Base-by-base conservation (phyloP, 108 stramenopile genomes). In the Parietichytrium sp. region DNA sequence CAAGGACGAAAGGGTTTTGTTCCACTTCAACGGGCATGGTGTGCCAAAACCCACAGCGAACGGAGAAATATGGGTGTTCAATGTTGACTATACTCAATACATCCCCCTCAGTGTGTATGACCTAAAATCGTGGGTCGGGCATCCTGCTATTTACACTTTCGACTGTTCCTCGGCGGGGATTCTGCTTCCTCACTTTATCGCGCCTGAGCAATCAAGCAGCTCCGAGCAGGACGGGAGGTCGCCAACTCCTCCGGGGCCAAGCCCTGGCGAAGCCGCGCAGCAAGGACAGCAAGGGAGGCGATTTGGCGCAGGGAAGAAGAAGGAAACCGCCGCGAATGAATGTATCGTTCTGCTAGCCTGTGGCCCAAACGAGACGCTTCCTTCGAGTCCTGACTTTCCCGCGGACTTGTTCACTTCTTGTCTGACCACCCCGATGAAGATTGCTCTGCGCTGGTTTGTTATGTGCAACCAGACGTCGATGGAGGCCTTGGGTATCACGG, bases 21-120 rank as follows among this genome's bases (percentile, higher is more conserved):
- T 99, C 33, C 99, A 99, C 88, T 97, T 96, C 90, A 97, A 98
- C 89, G 97, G 97, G 47, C 97, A 98, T 82, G 99, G 99, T 15
- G 97, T 98, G 15, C 99, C 99, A 3, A 55, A 94, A 31, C 98
- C 98, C 4, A 96, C 98, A 3, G 80, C 86, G 30, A 93, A 95
- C 89, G 98, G 98, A 15, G 98, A 98, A 85, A 91, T 97, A 55
- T 97, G 94, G 94, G 90, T 94, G 6, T 98, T 96, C 84, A 94
- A 96, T 81, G 90, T 93, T 85, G 89, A 92, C 78, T 95, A 96
- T 86, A 97, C 97, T n/a, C 95, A 98, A 84, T 99, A 98, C 87
- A 95, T 98, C 13, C 98, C 99, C 0, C 86, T 98, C 26, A 85
- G 91, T 16, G 92, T 98, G 3, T 84, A 88, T 29, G 97, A 99